Percentiles rank a stretch among this genome's conserved stretches.
Evolutionary conservation across 805 yeast species (phyloP).

Genomic region (Lachancea mirantina): DNA sequence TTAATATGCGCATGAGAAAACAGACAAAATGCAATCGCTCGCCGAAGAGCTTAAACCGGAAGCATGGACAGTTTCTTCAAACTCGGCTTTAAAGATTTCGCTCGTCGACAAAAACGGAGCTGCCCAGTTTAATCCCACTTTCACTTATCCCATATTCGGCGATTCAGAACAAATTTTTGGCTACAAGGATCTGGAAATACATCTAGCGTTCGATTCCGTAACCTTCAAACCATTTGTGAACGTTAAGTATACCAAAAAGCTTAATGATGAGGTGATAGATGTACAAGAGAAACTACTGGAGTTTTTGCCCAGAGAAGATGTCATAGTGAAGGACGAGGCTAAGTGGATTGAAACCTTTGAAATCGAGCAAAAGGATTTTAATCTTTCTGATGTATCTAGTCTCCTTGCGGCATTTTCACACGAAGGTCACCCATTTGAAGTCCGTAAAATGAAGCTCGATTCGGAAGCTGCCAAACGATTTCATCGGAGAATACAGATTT

Average conservation of each 20-base stretch:
- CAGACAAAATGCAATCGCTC: no score
- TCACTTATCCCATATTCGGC: conserved; percentile 92
- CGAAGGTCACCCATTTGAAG: conserved; percentile 37
- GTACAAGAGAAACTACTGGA: conserved; percentile 47
- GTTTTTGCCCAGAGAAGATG: conserved; percentile 51
- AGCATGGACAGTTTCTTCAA: conserved; percentile 69
- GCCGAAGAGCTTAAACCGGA: conserved; percentile 46
- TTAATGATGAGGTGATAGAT: conserved; percentile 49
- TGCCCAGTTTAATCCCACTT: conserved; percentile 62
- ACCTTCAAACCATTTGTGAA: conserved; percentile 69
- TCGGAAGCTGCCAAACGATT: conserved; percentile 39
- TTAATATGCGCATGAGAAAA: no score
- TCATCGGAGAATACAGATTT: conserved; percentile 66
- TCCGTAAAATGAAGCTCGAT: conserved; percentile 39
- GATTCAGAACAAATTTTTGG: conserved; percentile 87
- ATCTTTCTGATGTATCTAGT: conserved; percentile 35
- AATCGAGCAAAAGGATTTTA: conserved; percentile 39
- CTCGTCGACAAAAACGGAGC: conserved; percentile 53
- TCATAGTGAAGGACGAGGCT: conserved; percentile 55
- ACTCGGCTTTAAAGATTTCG: conserved; percentile 55
- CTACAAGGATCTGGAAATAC: conserved; percentile 59
- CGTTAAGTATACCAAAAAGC: conserved; percentile 46
- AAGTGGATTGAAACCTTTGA: conserved; percentile 56
- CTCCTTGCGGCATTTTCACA: conserved; percentile 29
- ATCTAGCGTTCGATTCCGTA: conserved; percentile 62